Base-by-base conservation (phyloP, 768 basidiomycete genomes). In the Termitomyces sp. region DNA sequence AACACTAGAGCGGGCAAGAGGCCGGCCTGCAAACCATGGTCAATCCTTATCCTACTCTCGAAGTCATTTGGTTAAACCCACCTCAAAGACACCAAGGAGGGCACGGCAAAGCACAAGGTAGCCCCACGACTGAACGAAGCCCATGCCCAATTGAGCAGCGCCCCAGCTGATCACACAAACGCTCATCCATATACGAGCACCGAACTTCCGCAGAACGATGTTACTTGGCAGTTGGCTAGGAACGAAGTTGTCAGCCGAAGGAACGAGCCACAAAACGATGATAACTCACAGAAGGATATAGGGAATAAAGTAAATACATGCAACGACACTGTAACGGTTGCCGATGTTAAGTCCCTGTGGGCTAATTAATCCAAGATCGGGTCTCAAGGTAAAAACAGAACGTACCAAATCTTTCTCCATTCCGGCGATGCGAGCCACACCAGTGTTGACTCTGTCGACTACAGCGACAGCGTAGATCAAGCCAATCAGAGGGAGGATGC, bases 151-250 rank as follows among this genome's bases (percentile, higher is more conserved):
- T 50, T 78, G 75, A 33, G 76, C 72, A 8, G 69, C 68, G 13
- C 77, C 78, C 77, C 79, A 80, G 18, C 72, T 67, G 33, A 73
- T 27, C 12, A 74, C 71, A 39, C 72, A 75, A 55, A 74, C 68
- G 1, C 76, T 70, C 40, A 81, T 62, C 72, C 73, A 77, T 58
- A 74, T 74, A 30, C 76, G 73, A 22, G 73, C 73, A 8, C 78
- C 77, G 30, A 79, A 67, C 55, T 66, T 65, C 27, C 75, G 72
- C 34, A 81, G 66, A 22, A 78, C 58, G 9, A 77, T 61, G 60
- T 76, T 79, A 39, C 76, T 75, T 14, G 79, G 79, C 16, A 81
- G 64, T 66, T 81, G 78, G 22, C 77, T 80, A 57, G 30, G 32
- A 33, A 5, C 30, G 43, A 16, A 32, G 4, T 18, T 32, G 20